Conservation (phyloP, 257 asterid species). For the Craterostigma plantagineum region DNA sequence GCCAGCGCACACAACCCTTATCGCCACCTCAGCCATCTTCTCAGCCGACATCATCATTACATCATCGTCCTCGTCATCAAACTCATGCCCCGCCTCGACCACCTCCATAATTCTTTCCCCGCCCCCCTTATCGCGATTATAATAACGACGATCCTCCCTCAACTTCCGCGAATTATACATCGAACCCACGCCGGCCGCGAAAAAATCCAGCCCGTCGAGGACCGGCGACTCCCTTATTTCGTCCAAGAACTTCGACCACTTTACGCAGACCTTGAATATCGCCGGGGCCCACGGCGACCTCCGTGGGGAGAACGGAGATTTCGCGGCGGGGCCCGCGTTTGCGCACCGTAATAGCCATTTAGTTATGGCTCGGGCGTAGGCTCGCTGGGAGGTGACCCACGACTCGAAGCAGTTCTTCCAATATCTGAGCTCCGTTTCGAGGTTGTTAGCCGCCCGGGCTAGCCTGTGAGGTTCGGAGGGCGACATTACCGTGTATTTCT, state of each 20-base stretch:
- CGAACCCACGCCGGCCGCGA: slow-evolving; percentile 75
- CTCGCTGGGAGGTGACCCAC: slow-evolving; percentile 77
- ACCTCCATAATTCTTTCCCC: slow-evolving; percentile 29
- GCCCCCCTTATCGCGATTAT: too few species aligned
- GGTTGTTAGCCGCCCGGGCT: slow-evolving; percentile 71
- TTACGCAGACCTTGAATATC: slow-evolving; percentile 53
- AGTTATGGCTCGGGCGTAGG: slow-evolving; percentile 46
- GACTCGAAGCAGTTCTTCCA: slow-evolving; percentile 68
- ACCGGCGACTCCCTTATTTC: slow-evolving; percentile 33
- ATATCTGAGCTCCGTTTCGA: slow-evolving; percentile 69
- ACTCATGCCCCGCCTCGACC: slow-evolving; percentile 23
- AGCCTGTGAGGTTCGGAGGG: slow-evolving; percentile 72
- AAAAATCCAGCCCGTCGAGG: slow-evolving; percentile 74
- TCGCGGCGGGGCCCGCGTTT: slow-evolving; percentile 30
- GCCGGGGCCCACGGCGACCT: slow-evolving; percentile 39
- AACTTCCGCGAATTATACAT: slow-evolving; percentile 45
- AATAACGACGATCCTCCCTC: slow-evolving; percentile 52
- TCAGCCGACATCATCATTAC: slow-evolving; percentile 71
- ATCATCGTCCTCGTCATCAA: slow-evolving; percentile 33
- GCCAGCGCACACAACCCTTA: slow-evolving; percentile 82
- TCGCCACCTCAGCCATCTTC: slow-evolving; percentile 74
- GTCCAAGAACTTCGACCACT: slow-evolving; percentile 60
- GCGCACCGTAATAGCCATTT: slow-evolving; percentile 73
- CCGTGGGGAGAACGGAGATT: slow-evolving; percentile 46
- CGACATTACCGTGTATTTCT: slow-evolving; percentile 56